A percentile compares a stretch with the other conserved stretches of the same genome.
Conservation (phyloP, 257 asterid species). For the Coffea eugenioides region DNA sequence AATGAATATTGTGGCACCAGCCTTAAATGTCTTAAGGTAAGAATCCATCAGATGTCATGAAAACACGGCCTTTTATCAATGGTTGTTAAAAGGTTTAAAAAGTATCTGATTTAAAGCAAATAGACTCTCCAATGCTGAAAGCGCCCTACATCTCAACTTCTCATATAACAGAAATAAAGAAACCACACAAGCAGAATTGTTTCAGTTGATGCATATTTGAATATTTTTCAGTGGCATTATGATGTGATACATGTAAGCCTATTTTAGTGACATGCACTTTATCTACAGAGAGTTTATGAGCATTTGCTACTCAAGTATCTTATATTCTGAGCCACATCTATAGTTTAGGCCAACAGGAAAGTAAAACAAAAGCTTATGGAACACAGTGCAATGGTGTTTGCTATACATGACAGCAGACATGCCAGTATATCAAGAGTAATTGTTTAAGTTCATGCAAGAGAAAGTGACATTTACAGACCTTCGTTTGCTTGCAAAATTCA, state of each 20-base stretch:
- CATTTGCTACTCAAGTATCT: too few species aligned
- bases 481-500: constrained; percentile 47
- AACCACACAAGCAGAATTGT: too few species aligned
- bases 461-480: constrained; percentile 30
- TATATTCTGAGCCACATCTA: too few species aligned
- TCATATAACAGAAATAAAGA: background rate
- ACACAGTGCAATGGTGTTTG: background rate
- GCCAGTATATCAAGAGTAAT: background rate
- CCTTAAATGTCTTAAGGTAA: too few species aligned
- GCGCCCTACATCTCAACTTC: background rate
- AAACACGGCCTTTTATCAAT: background rate
- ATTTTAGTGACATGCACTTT: too few species aligned
- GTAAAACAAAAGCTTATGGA: background rate
- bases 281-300: too few species aligned
- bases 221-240: too few species aligned
- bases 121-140: background rate
- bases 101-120: too few species aligned
- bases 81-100: background rate
- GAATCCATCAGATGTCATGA: background rate
- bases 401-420: background rate
- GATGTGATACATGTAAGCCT: too few species aligned
- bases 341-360: background rate
- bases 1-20: background rate
- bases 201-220: too few species aligned
- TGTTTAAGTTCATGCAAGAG: background rate